Evolutionary conservation across 2,329 filamentous ascomycete species (phyloP), one percentile per base, ranked within the genome.

Genomic region (Blumeriella jaapii): DNA sequence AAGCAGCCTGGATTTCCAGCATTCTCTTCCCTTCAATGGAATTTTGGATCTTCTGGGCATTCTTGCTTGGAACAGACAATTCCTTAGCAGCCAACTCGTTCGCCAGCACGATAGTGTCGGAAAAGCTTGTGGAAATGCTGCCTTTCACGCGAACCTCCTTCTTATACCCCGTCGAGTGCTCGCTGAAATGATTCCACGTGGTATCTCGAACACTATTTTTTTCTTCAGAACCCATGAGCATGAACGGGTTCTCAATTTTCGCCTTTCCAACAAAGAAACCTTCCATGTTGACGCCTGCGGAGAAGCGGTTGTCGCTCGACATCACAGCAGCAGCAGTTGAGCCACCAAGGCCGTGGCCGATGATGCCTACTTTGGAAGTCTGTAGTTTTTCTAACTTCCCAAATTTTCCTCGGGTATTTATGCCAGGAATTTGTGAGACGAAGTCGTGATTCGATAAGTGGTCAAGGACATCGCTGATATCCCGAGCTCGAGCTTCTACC

Each of bases 231-330:
- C 49, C 54, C 26, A 58, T 45, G 2, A 53, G 26, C 13, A 60
- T 18, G 33, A 59, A 58, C 0, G 7, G 57, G 46, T 46, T 32
- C 1, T 30, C 20, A n/a, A 55, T 42, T 2, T 47, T 29, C 5
- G 46, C 53, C 6, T 44, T 38, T 2, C 53, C 52, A 18, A 48
- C 49, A 29, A 60, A 48, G 1, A 35, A 29, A 3, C 60, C 60
- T 34, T 62, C 60, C 12, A 61, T 41, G 36, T 60, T 58, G 3
- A 60, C 42, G 7, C 57, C 59, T 2, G 48, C 55, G 1, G 45
- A 34, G 24, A 61, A 44, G 10, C 57, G 46, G 2, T 34, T 25
- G 15, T 59, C 55, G 9, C 40, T 32, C 3, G 49, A 37, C 36
- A 59, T 48, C 1, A 51, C 46, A 5, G 45, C 45, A 6, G 55